Percentiles rank a stretch among this genome's conserved stretches.
phyloP scores from a whole-genome alignment of 805 yeast genomes.

The Limtongia smithiae region DNA sequence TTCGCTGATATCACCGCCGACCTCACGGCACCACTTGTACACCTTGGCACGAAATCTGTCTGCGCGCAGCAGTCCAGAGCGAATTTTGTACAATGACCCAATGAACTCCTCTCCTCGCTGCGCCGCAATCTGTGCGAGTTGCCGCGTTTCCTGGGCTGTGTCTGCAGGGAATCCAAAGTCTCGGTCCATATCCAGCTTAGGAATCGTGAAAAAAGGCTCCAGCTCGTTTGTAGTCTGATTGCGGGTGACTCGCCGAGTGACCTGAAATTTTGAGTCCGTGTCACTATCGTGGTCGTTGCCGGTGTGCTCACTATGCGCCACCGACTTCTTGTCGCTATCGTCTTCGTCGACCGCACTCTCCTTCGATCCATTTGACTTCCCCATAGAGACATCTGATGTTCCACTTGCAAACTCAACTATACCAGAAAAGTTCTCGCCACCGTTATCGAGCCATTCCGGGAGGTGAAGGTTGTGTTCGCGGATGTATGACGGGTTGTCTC shows the following conservation, averaged over 20 bases:
- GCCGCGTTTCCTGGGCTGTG: slow-evolving; percentile 66
- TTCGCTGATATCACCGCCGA: slow-evolving; percentile 27
- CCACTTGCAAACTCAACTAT: slow-evolving; percentile 29
- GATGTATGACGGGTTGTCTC: slow-evolving; percentile 75
- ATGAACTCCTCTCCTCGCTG: slow-evolving; percentile 86
- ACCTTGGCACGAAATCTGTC: slow-evolving; percentile 69
- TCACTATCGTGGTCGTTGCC: not conserved
- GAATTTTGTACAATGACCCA: slow-evolving; percentile 65
- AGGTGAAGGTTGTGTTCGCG: slow-evolving; percentile 62
- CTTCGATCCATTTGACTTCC: not conserved
- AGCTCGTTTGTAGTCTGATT: slow-evolving; percentile 37
- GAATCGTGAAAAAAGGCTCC: slow-evolving; percentile 68
- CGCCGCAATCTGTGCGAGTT: slow-evolving; percentile 68
- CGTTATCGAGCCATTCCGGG: slow-evolving; percentile 63
- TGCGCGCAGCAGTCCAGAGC: slow-evolving; percentile 75
- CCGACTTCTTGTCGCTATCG: not conserved
- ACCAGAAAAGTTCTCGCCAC: slow-evolving; percentile 32
- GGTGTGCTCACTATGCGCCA: not conserved
- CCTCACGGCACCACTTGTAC: slow-evolving; percentile 54
- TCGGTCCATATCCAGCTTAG: slow-evolving; percentile 47
- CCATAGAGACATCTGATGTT: not conserved
- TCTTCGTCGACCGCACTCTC: too few species aligned
- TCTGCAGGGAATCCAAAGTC: slow-evolving; percentile 52
- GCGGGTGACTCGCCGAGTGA: slow-evolving; percentile 33
- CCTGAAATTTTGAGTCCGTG: too few species aligned